Conservation (phyloP, 352 stramenopile species). For the Phytophthora macrochlamydospora region DNA sequence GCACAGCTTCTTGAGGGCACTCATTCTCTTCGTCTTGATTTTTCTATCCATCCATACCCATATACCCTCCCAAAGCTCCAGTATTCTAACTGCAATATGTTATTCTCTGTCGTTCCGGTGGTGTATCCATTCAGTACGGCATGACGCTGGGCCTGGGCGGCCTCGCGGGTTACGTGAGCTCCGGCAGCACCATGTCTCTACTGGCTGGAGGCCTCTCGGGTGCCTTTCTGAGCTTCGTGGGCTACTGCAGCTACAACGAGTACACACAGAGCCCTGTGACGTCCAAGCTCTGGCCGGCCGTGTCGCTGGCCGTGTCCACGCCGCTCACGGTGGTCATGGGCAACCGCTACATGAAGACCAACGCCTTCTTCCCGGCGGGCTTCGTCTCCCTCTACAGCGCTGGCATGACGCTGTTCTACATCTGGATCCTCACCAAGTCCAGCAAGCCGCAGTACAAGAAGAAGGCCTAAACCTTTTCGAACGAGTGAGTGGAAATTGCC, state of each 20-base stretch:
- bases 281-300: slow-evolving; percentile 79
- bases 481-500: not conserved
- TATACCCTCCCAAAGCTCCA: no score
- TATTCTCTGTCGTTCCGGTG: slow-evolving; percentile 14
- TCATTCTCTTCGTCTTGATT: slow-evolving; percentile 1
- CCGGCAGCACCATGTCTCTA: slow-evolving; percentile 68
- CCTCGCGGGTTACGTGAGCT: slow-evolving; percentile 78
- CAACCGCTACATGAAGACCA: slow-evolving; percentile 76
- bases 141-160: slow-evolving; percentile 72
- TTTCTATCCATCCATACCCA: slow-evolving; percentile 8
- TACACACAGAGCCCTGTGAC: slow-evolving; percentile 80
- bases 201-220: slow-evolving; percentile 68
- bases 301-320: slow-evolving; percentile 71
- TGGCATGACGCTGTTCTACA: slow-evolving; percentile 83
- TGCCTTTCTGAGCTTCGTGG: slow-evolving; percentile 77
- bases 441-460: slow-evolving; percentile 87
- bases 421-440: slow-evolving; percentile 68
- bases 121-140: slow-evolving; percentile 58
- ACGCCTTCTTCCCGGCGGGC: slow-evolving; percentile 74
- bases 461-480: slow-evolving; percentile 42
- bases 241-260: slow-evolving; percentile 87
- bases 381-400: slow-evolving; percentile 66
- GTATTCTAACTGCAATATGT: no score
- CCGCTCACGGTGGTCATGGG: slow-evolving; percentile 79
- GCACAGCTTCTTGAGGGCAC: not conserved